Evolutionary conservation across 768 basidiomycete species (phyloP).

Genomic region (Crucibulum laeve): DNA sequence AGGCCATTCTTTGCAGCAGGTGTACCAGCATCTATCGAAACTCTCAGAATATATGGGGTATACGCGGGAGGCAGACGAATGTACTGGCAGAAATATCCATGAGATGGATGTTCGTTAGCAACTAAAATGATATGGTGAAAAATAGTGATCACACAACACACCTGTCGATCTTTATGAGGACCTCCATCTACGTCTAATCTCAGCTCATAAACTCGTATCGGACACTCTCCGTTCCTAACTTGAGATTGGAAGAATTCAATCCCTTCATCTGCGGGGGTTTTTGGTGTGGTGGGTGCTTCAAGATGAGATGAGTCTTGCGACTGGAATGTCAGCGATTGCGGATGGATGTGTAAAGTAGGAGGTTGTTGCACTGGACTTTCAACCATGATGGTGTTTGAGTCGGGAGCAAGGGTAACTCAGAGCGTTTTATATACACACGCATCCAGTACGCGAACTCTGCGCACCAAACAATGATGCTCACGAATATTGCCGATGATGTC

Average conservation of each 20-base stretch:
- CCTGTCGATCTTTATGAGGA: conserved; percentile 80
- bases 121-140: background rate
- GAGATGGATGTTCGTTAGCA: conserved; percentile 6
- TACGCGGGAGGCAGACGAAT: conserved; percentile 92
- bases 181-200: conserved; percentile 87
- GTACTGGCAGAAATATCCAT: conserved; percentile 50
- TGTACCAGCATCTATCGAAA: conserved; percentile 89
- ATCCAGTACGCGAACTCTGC: too few species aligned
- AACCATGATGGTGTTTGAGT: too few species aligned
- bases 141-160: conserved; percentile 29
- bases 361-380: too few species aligned
- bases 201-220: conserved; percentile 84
- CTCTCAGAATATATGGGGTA: conserved; percentile 84
- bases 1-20: conserved; percentile 87
- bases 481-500: too few species aligned
- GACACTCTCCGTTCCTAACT: conserved; percentile 46
- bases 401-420: too few species aligned
- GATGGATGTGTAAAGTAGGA: too few species aligned
- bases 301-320: conserved; percentile 20
- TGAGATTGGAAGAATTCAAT: conserved; percentile 79
- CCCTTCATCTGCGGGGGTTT: conserved; percentile 91
- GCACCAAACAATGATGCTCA: too few species aligned
- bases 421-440: too few species aligned
- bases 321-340: too few species aligned
- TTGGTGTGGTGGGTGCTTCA: conserved; percentile 50